A percentile compares a stretch with the other conserved stretches of the same genome.
Conservation (phyloP, 805 yeast species). For the Metschnikowia shivogae region DNA sequence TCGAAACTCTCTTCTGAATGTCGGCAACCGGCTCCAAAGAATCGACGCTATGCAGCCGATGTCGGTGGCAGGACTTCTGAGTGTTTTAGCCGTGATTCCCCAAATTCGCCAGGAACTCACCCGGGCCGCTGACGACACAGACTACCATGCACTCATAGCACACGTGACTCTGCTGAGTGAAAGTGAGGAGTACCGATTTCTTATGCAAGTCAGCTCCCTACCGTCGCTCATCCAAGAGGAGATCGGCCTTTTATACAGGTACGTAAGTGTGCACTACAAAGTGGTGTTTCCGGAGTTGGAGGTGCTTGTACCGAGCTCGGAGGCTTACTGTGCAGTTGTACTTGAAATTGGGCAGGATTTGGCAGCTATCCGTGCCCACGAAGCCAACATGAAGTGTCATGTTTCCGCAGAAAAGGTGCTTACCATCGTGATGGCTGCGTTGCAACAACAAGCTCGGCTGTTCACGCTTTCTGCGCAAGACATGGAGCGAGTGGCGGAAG, state of each 20-base stretch:
- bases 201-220: slow-evolving; percentile 52
- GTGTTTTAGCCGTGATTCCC: slow-evolving; percentile 23
- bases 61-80: slow-evolving; percentile 21
- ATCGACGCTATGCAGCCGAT: slow-evolving; percentile 20
- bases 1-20: neutral
- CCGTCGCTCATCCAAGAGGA: slow-evolving; percentile 54
- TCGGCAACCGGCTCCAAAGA: slow-evolving; percentile 15
- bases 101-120: slow-evolving; percentile 20
- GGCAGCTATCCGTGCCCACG: slow-evolving; percentile 25
- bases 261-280: slow-evolving; percentile 50
- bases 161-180: slow-evolving; percentile 27
- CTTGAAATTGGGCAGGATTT: slow-evolving; percentile 48
- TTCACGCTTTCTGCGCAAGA: slow-evolving; percentile 23
- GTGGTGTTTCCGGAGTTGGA: slow-evolving; percentile 70
- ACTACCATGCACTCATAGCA: slow-evolving; percentile 30
- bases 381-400: slow-evolving; percentile 35
- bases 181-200: slow-evolving; percentile 42
- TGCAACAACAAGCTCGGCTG: slow-evolving; percentile 33
- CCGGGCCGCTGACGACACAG: slow-evolving; percentile 22
- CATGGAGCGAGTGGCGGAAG: slow-evolving; percentile 34
- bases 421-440: slow-evolving; percentile 69
- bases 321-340: slow-evolving; percentile 56
- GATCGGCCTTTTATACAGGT: slow-evolving; percentile 44
- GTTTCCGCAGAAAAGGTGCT: slow-evolving; percentile 63
- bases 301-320: slow-evolving; percentile 55